phyloP scores from a whole-genome alignment of 1,284 basidiomycete genomes.

The Ceratorhiza oryzae-sativae region DNA sequence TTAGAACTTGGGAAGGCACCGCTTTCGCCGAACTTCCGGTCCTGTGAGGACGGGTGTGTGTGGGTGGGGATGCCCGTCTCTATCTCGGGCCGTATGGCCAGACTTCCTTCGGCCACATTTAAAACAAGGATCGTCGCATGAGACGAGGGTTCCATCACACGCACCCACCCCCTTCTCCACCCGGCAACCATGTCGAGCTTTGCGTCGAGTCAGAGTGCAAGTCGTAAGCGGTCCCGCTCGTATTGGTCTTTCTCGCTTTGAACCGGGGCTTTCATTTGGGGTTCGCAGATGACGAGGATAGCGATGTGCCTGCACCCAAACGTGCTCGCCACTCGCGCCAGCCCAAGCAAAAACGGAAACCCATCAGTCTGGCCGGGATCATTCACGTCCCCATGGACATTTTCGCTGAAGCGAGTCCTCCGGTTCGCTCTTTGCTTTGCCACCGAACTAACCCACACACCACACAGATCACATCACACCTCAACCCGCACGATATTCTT shows the following conservation, averaged over 20 bases:
- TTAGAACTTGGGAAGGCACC: background rate
- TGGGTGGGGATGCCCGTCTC: background rate
- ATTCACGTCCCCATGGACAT: slow-evolving; percentile 35
- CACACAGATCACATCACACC: slow-evolving; percentile 12
- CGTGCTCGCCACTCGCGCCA: background rate
- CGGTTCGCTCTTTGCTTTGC: background rate
- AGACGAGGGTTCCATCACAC: background rate
- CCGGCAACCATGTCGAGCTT: background rate
- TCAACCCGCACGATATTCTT: slow-evolving; percentile 16
- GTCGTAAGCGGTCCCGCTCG: background rate
- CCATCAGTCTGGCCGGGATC: slow-evolving; percentile 6
- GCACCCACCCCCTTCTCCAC: background rate
- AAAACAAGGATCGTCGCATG: no score
- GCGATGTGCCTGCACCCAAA: background rate
- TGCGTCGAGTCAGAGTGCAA: background rate
- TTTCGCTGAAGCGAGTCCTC: background rate
- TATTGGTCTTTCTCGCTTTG: no score
- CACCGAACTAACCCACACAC: background rate
- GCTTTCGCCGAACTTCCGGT: background rate
- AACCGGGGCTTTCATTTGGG: background rate
- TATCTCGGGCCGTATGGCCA: background rate
- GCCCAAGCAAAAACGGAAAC: slow-evolving; percentile 7
- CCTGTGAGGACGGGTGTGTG: background rate
- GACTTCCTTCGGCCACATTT: background rate
- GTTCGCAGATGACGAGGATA: slow-evolving; percentile 28